Percentiles rank a stretch among this genome's conserved stretches.
Evolutionary conservation across 805 yeast genomes (phyloP).

Genomic region (Candida odintsovae): DNA sequence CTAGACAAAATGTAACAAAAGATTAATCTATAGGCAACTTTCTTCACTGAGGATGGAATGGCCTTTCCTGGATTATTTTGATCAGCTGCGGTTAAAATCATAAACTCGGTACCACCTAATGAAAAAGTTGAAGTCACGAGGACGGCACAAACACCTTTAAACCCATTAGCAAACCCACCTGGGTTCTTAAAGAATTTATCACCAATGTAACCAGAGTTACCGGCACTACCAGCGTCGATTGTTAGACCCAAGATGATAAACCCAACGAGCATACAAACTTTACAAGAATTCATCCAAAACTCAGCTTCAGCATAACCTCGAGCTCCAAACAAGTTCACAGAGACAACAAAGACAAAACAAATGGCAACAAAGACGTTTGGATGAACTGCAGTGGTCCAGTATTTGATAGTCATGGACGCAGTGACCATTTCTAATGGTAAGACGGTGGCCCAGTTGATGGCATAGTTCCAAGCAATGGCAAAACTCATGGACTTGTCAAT

Average conservation of each 20-base stretch:
- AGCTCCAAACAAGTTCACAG: constrained; percentile 53
- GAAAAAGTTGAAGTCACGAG: constrained; percentile 60
- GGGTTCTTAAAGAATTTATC: constrained; percentile 55
- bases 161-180: constrained; percentile 39
- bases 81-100: constrained; percentile 64
- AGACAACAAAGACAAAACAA: constrained; percentile 44
- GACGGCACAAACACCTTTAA: constrained; percentile 61
- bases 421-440: constrained; percentile 52
- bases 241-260: constrained; percentile 52
- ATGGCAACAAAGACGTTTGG: constrained; percentile 54
- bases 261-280: constrained; percentile 53
- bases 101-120: constrained; percentile 61
- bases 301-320: constrained; percentile 69
- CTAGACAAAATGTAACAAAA: constrained; percentile 51
- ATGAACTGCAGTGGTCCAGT: constrained; percentile 37
- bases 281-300: constrained; percentile 47
- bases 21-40: constrained; percentile 59
- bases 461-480: constrained; percentile 56
- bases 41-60: constrained; percentile 59
- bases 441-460: constrained; percentile 49
- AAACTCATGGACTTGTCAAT: constrained; percentile 56
- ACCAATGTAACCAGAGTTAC: constrained; percentile 51
- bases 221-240: constrained; percentile 54
- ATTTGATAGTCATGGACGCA: constrained; percentile 45
- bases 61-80: constrained; percentile 53